Conservation (phyloP, 345 rosid species). For the Fremontodendron californicum region DNA sequence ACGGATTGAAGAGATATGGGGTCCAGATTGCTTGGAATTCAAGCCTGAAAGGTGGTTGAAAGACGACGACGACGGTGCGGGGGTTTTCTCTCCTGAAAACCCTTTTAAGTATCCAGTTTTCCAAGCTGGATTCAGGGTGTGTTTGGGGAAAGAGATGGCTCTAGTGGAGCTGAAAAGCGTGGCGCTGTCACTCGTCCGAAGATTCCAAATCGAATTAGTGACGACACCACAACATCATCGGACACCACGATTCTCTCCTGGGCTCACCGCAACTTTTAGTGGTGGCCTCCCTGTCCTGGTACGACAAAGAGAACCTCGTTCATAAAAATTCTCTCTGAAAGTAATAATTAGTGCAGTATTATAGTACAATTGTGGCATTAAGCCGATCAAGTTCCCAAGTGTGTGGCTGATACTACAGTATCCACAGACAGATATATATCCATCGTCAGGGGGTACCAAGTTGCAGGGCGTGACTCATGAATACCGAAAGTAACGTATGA, state of each 20-base stretch:
- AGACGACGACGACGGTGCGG: constrained; percentile 27
- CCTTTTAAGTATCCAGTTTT: constrained; percentile 66
- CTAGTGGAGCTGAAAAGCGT: constrained; percentile 57
- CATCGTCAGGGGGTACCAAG: not conserved
- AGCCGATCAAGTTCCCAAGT: not conserved
- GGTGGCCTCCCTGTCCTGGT: constrained; percentile 47
- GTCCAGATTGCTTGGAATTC: constrained; percentile 53
- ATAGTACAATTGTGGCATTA: not conserved
- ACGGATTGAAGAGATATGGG: constrained; percentile 64
- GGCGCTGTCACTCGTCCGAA: constrained; percentile 41
- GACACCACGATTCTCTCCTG: constrained; percentile 41
- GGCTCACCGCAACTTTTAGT: constrained; percentile 46
- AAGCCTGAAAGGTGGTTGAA: constrained; percentile 72
- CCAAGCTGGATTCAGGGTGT: constrained; percentile 64
- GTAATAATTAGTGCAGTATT: not conserved
- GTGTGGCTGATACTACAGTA: not conserved
- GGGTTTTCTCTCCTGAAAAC: constrained; percentile 40
- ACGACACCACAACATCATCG: not conserved
- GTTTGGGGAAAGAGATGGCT: constrained; percentile 79
- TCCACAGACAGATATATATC: not conserved
- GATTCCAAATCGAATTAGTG: constrained; percentile 30
- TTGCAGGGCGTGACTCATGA: not conserved
- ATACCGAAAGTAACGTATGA: not conserved
- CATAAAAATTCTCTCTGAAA: not conserved
- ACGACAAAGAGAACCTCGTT: not conserved